A percentile compares a stretch with the other conserved stretches of the same genome.
Conservation (phyloP, 2,329 filamentous ascomycete species). For the Nothopassalora personata region DNA sequence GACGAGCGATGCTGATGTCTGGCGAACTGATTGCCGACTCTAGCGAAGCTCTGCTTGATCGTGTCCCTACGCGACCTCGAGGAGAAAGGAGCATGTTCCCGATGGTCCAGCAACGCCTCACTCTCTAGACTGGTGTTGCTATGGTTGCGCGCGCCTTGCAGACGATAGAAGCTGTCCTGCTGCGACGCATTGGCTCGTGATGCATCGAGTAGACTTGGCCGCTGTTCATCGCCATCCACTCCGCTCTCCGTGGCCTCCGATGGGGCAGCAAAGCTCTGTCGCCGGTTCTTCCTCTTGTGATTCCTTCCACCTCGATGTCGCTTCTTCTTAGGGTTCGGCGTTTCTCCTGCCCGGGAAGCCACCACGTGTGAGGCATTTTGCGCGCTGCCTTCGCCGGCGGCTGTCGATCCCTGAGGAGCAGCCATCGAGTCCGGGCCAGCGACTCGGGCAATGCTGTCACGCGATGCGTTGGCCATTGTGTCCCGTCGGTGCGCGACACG, state of each 20-base stretch:
- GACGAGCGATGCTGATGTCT: slow-evolving; percentile 21
- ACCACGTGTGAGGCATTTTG: slow-evolving; percentile 7
- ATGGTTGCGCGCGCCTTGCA: slow-evolving; percentile 48
- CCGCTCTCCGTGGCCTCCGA: slow-evolving; percentile 50
- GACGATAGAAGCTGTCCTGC: slow-evolving; percentile 50
- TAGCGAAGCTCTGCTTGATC: slow-evolving; percentile 33
- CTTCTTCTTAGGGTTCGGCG: slow-evolving; percentile 18
- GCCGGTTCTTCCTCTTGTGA: slow-evolving; percentile 56
- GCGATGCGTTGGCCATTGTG: slow-evolving; percentile 6
- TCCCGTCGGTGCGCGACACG: background rate
- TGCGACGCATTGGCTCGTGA: slow-evolving; percentile 32
- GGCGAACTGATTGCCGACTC: slow-evolving; percentile 24
- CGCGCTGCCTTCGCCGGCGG: slow-evolving; percentile 4
- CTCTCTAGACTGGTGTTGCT: slow-evolving; percentile 88
- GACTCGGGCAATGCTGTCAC: slow-evolving; percentile 5
- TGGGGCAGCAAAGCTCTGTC: slow-evolving; percentile 72
- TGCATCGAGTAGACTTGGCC: slow-evolving; percentile 38
- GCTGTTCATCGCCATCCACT: slow-evolving; percentile 45
- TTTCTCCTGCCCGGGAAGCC: slow-evolving; percentile 1
- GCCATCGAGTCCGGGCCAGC: slow-evolving; percentile 13
- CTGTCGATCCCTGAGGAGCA: background rate
- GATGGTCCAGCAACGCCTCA: slow-evolving; percentile 79
- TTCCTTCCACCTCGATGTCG: slow-evolving; percentile 46
- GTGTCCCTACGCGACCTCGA: slow-evolving; percentile 39
- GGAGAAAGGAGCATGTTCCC: slow-evolving; percentile 42